Percentiles rank a stretch among this genome's conserved stretches.
phyloP scores from a whole-genome alignment of 2,329 filamentous ascomycete species.

The Plectosphaerella plurivora region DNA sequence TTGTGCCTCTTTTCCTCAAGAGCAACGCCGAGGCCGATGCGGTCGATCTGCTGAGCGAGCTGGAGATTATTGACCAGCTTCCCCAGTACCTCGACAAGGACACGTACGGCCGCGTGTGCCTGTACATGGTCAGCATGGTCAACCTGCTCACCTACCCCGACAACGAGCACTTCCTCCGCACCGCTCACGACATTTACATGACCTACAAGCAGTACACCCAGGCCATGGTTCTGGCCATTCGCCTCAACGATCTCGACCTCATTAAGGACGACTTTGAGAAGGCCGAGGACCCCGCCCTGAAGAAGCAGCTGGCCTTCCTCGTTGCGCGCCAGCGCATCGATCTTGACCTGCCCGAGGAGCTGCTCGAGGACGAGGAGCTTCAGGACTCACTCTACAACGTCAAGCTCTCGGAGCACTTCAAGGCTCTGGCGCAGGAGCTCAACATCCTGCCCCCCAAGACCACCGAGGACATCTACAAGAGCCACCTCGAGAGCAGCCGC shows the following conservation, averaged over 20 bases:
- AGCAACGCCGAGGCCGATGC: slow-evolving; percentile 98
- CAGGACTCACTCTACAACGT: slow-evolving; percentile 83
- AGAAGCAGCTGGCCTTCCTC: slow-evolving; percentile 92
- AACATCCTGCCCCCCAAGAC: slow-evolving; percentile 96
- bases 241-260: slow-evolving; percentile 80
- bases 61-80: slow-evolving; percentile 94
- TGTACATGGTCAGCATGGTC: slow-evolving; percentile 99
- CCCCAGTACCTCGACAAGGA: slow-evolving; percentile 87
- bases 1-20: slow-evolving; percentile 92
- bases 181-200: slow-evolving; percentile 90
- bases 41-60: slow-evolving; percentile 92
- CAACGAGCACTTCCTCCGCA: slow-evolving; percentile 90
- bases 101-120: slow-evolving; percentile 86
- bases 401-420: slow-evolving; percentile 87
- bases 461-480: slow-evolving; percentile 99
- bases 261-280: slow-evolving; percentile 79
- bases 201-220: slow-evolving; percentile 90
- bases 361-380: slow-evolving; percentile 65
- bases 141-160: slow-evolving; percentile 96
- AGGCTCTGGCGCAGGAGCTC: slow-evolving; percentile 87
- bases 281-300: slow-evolving; percentile 74
- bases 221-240: slow-evolving; percentile 90
- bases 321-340: slow-evolving; percentile 88
- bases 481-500: slow-evolving; percentile 90
- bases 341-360: slow-evolving; percentile 61